These are phyloP conservation scores for Annulohypoxylon maeteangense DNA, from an alignment of 495 filamentous ascomycete genomes.

Conservation along the genomic window DNA sequence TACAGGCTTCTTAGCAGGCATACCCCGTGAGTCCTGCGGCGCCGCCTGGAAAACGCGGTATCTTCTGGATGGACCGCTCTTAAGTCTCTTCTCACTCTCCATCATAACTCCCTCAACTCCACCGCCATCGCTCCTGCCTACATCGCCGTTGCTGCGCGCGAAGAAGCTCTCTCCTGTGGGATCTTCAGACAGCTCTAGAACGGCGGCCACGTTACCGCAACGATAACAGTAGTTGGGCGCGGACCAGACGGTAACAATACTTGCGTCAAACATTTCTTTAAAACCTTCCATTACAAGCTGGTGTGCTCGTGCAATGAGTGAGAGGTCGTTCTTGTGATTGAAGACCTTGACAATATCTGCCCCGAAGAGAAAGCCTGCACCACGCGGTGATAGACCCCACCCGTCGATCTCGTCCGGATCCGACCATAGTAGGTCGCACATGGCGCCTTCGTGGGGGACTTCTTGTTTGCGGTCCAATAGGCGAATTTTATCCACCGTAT, in stretches of 20 bases:
- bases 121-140: slow-evolving; percentile 62
- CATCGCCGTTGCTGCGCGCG: slow-evolving; percentile 82
- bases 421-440: slow-evolving; percentile 98
- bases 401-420: slow-evolving; percentile 99
- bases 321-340: slow-evolving; percentile 92
- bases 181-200: slow-evolving; percentile 92
- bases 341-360: slow-evolving; percentile 96
- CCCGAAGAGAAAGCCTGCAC: slow-evolving; percentile 95
- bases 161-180: slow-evolving; percentile 78
- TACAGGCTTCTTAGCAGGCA: slow-evolving; percentile 98
- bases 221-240: slow-evolving; percentile 99
- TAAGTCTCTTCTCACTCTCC: slow-evolving; percentile 53
- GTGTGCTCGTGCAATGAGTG: slow-evolving; percentile 91
- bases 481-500: slow-evolving; percentile 95
- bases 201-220: slow-evolving; percentile 96
- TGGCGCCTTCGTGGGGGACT: slow-evolving; percentile 97
- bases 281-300: slow-evolving; percentile 99
- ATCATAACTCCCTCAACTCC: slow-evolving; percentile 52
- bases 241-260: slow-evolving; percentile 96
- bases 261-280: slow-evolving; percentile 97
- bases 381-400: slow-evolving; percentile 94
- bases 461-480: slow-evolving; percentile 97
- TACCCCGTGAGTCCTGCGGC: slow-evolving; percentile 93
- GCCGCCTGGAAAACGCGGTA: slow-evolving; percentile 98
- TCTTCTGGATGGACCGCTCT: slow-evolving; percentile 81